Percentiles rank a stretch among this genome's conserved stretches.
phyloP scores from a whole-genome alignment of 2,329 filamentous ascomycete species.

The Cladosporium austrohemisphaericum region DNA sequence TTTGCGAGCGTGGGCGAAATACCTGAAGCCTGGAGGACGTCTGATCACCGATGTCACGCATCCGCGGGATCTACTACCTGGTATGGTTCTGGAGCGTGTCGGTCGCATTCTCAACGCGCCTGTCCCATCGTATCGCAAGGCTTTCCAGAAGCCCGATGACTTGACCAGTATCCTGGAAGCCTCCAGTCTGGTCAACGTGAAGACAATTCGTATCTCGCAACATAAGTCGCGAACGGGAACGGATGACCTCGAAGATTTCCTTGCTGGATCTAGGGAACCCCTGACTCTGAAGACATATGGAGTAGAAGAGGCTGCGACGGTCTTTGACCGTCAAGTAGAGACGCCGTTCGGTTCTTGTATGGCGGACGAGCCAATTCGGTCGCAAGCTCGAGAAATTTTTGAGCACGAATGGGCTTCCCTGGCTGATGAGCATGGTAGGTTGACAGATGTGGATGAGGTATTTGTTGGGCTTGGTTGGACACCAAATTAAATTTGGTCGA shows the following conservation, averaged over 20 bases:
- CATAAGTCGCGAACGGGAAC: slow-evolving; percentile 29
- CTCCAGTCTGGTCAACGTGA: slow-evolving; percentile 36
- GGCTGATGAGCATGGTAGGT: slow-evolving; percentile 34
- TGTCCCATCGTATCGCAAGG: slow-evolving; percentile 37
- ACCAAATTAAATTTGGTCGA: no score
- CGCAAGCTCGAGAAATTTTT: slow-evolving; percentile 32
- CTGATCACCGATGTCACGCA: slow-evolving; percentile 40
- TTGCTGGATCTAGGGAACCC: slow-evolving; percentile 12
- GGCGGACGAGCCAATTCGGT: slow-evolving; percentile 30
- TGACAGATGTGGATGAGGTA: slow-evolving; percentile 38
- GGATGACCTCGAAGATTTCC: slow-evolving; percentile 25
- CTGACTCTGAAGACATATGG: neutral
- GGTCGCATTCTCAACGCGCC: slow-evolving; percentile 32
- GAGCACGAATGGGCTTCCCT: slow-evolving; percentile 36
- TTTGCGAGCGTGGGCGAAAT: slow-evolving; percentile 37
- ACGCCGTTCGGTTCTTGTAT: slow-evolving; percentile 27
- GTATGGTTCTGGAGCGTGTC: slow-evolving; percentile 37
- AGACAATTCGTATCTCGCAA: slow-evolving; percentile 31
- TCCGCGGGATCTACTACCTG: slow-evolving; percentile 35
- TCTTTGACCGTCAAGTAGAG: slow-evolving; percentile 35
- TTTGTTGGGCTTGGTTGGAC: slow-evolving; percentile 33
- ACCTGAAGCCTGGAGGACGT: slow-evolving; percentile 39
- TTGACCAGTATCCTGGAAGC: slow-evolving; percentile 33
- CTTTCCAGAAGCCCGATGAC: slow-evolving; percentile 33
- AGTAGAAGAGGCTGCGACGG: slow-evolving; percentile 16